Evolutionary conservation across 345 rosid genomes (phyloP).

Genomic region (Lumnitzera racemosa): DNA sequence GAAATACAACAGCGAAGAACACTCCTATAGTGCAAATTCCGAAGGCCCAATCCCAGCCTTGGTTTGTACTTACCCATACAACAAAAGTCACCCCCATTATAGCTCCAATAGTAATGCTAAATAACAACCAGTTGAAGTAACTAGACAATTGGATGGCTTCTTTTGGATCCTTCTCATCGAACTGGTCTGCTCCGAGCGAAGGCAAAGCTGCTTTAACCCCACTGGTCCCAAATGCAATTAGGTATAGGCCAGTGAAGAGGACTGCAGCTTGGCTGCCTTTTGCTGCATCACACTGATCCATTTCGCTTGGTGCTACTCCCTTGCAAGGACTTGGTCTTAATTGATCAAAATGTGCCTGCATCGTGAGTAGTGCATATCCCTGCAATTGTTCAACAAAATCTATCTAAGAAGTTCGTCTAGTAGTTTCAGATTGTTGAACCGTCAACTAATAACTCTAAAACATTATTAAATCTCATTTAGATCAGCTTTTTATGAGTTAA

Average conservation of each 20-base stretch:
- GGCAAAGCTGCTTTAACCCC: slow-evolving; percentile 54
- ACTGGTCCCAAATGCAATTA: slow-evolving; percentile 42
- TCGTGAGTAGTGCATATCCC: slow-evolving; percentile 40
- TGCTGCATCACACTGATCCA: slow-evolving; percentile 30
- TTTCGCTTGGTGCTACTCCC: slow-evolving; percentile 20
- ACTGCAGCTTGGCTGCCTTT: slow-evolving; percentile 23
- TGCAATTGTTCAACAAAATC: slow-evolving; percentile 7
- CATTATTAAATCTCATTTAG: too few species aligned
- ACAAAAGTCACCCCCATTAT: slow-evolving; percentile 41
- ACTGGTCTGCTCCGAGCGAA: slow-evolving; percentile 59
- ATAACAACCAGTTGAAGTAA: slow-evolving; percentile 61
- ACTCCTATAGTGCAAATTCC: slow-evolving; percentile 25
- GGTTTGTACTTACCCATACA: slow-evolving; percentile 41
- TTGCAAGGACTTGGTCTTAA: slow-evolving; percentile 48
- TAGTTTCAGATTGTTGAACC: too few species aligned
- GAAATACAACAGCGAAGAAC: slow-evolving; percentile 20
- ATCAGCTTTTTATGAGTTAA: neutral
- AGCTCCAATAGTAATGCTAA: slow-evolving; percentile 40
- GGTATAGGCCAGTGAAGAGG: slow-evolving; percentile 40
- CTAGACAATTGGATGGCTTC: slow-evolving; percentile 37
- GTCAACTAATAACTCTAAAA: too few species aligned
- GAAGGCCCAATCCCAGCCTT: slow-evolving; percentile 54
- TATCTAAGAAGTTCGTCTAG: too few species aligned
- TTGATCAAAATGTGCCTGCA: slow-evolving; percentile 41
- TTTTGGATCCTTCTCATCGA: slow-evolving; percentile 36